Evolutionary conservation across 176 grass and related monocot genomes (phyloP), one percentile per base, ranked within the genome.

Genomic region (Bolboschoenus planiculmis): DNA sequence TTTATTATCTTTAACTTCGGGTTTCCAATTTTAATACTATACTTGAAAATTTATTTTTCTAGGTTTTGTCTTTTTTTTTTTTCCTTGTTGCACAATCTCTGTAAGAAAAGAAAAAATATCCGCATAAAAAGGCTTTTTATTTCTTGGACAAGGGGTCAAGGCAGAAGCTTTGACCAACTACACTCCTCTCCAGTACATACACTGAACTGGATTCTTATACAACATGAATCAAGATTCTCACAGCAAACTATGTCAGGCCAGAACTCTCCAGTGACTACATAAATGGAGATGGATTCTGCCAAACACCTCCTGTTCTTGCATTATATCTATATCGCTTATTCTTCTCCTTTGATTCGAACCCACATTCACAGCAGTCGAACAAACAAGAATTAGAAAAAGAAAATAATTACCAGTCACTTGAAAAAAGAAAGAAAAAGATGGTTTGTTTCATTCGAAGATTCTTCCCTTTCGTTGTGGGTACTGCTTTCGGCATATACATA

Each of bases 401-500:
- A 78, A 47, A 13, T 1, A 78, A 56, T 18, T 16, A 75, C 8
- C n/a, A 75, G 36, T 26, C 7, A 44, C 18, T 75, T 7, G 7
- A 48, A 40, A 75, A 78, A n/a, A n/a, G n/a, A n/a, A n/a, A n/a
- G 15, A 51, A 13, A 48, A 48, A 1, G 10, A 87, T 91, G 85
- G 33, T 15, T 33, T 87, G 87, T 46, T n/a, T 94, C 7, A 21
- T 88, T 23, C 78, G 76, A 63, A 87, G 88, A 10, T 40, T 87
- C 48, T 88, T 92, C 84, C 87, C 86, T 1, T 95, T 95, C 82
- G 0, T 95, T 1, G 55, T 80, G 1, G 90, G 90, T 48, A 73
- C 90, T 15, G 84, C 88, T 0, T 72, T 88, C 9, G 93, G 90
- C 20, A 81, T 84, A 50, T 95, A 87, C 48, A 68, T 67, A 9